These are phyloP conservation scores for Cercospora sp. DNA, from an alignment of 2,329 filamentous ascomycete species.

Conservation along the genomic window DNA sequence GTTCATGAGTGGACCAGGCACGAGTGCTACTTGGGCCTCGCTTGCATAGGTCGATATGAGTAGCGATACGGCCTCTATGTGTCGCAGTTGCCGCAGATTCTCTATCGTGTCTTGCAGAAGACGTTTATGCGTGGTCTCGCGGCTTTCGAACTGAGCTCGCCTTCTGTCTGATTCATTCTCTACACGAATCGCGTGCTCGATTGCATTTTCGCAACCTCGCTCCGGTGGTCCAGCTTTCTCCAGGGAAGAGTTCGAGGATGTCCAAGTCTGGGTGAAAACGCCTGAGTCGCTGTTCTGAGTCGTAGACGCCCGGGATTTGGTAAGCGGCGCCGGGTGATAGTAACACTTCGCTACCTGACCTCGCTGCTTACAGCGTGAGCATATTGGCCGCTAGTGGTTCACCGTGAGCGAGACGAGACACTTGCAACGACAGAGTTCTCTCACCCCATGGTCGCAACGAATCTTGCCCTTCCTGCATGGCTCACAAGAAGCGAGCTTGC, in stretches of 20 bases:
- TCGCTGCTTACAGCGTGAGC: slow-evolving; percentile 21
- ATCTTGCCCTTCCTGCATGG: slow-evolving; percentile 26
- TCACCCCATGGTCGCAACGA: slow-evolving; percentile 21
- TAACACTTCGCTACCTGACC: slow-evolving; percentile 16
- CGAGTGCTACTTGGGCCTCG: background rate
- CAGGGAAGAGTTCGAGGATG: background rate
- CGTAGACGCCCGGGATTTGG: slow-evolving; percentile 5
- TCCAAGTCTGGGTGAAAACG: background rate
- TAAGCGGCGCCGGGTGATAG: slow-evolving; percentile 27
- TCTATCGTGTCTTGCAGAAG: background rate
- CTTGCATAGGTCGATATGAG: background rate
- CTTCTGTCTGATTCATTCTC: background rate
- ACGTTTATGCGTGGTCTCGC: background rate
- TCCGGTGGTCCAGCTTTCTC: background rate
- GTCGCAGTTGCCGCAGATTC: background rate
- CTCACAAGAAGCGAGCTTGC: slow-evolving; percentile 17
- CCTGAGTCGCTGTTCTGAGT: background rate
- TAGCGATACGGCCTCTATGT: background rate
- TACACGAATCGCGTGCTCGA: background rate
- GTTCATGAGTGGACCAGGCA: slow-evolving; percentile 4
- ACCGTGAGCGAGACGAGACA: background rate
- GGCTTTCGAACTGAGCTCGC: background rate
- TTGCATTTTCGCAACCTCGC: background rate
- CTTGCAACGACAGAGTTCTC: background rate
- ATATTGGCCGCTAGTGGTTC: slow-evolving; percentile 13